These are phyloP conservation scores for Phellopilus nigrolimitatus DNA, from an alignment of 1,284 basidiomycete genomes.

Conservation along the genomic window DNA sequence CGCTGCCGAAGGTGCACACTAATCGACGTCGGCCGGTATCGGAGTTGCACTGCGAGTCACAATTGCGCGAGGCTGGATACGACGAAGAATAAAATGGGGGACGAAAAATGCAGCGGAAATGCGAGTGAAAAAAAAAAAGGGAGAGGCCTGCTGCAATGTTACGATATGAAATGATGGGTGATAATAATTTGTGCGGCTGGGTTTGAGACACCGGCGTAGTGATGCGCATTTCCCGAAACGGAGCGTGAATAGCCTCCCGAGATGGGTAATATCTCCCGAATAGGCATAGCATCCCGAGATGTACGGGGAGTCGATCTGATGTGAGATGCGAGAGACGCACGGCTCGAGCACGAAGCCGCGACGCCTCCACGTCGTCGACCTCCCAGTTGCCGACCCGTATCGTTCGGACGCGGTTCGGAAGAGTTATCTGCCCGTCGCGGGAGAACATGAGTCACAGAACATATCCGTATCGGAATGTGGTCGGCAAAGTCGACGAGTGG, in stretches of 20 bases:
- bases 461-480: no score
- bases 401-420: neutral
- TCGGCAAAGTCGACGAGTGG: no score
- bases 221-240: neutral
- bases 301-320: neutral
- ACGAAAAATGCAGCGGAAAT: constrained; percentile 2
- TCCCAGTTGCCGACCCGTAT: neutral
- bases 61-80: no score
- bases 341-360: neutral
- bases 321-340: neutral
- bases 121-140: neutral
- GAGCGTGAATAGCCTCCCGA: neutral
- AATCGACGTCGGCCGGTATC: no score
- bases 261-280: neutral
- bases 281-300: neutral
- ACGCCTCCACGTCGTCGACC: constrained; percentile 8
- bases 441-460: no score
- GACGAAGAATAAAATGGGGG: no score
- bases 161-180: neutral
- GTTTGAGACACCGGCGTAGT: neutral
- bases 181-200: neutral
- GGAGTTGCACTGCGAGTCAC: no score
- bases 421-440: neutral
- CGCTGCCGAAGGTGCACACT: neutral
- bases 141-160: neutral